phyloP scores from a whole-genome alignment of 306 rosid species.

The Canavalia gladiata region DNA sequence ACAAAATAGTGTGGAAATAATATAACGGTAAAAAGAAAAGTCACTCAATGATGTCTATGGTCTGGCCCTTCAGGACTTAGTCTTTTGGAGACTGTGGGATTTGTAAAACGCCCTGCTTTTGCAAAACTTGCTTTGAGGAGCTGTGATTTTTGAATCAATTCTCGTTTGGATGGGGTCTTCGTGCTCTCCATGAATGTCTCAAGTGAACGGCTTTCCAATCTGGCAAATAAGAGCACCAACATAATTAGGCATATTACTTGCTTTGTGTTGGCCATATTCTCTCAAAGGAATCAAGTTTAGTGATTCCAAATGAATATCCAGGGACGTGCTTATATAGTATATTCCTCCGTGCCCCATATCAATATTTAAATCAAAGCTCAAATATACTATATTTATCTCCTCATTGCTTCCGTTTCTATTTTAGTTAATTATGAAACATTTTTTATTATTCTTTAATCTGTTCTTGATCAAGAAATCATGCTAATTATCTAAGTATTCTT shows the following conservation, averaged over 20 bases:
- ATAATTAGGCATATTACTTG: constrained; percentile 35
- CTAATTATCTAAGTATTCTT: background rate
- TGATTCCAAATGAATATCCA: constrained; percentile 48
- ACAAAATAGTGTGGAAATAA: background rate
- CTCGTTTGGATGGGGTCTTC: constrained; percentile 11
- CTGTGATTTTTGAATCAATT: constrained; percentile 45
- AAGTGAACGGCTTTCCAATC: constrained; percentile 49
- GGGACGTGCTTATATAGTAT: constrained; percentile 40
- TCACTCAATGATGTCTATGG: constrained; percentile 50
- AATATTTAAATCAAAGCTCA: constrained; percentile 38
- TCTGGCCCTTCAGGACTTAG: constrained; percentile 63
- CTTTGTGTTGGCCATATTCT: constrained; percentile 50
- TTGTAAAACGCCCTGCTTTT: constrained; percentile 6
- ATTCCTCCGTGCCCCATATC: background rate
- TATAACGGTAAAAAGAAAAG: background rate
- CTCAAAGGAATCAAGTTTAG: background rate
- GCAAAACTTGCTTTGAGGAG: constrained; percentile 40
- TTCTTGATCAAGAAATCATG: background rate
- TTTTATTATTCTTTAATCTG: background rate
- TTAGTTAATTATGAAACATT: background rate
- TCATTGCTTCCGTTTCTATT: background rate
- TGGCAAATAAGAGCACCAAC: constrained; percentile 26
- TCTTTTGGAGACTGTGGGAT: constrained; percentile 38
- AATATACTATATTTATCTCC: constrained; percentile 26
- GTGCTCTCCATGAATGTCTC: constrained; percentile 31